These are phyloP conservation scores for Phaseolus coccineus DNA, from an alignment of 331 rosid species.

Conservation along the genomic window DNA sequence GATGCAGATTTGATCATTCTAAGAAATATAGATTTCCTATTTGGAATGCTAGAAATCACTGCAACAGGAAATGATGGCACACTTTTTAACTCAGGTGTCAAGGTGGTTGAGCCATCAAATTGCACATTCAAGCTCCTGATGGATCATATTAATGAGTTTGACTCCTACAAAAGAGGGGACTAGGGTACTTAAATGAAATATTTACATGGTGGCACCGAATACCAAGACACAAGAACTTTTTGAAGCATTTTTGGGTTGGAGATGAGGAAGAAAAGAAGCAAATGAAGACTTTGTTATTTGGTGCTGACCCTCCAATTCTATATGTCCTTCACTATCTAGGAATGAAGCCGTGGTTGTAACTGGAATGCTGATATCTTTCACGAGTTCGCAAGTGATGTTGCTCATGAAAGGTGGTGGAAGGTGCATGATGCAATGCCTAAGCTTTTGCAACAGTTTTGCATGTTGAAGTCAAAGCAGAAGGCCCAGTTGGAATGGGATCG, in stretches of 20 bases:
- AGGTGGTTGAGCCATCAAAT: constrained; percentile 27
- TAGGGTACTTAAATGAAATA: constrained; percentile 22
- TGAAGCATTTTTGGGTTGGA: constrained; percentile 84
- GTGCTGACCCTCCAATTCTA: constrained; percentile 52
- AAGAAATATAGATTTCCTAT: constrained; percentile 29
- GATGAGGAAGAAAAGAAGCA: constrained; percentile 66
- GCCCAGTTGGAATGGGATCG: constrained; percentile 32
- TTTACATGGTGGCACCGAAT: constrained; percentile 28
- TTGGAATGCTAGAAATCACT: constrained; percentile 15
- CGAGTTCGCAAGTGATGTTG: constrained; percentile 26
- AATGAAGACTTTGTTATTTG: constrained; percentile 59
- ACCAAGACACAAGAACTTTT: constrained; percentile 71
- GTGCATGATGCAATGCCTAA: constrained; percentile 25
- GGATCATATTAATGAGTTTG: constrained; percentile 26
- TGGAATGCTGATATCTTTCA: constrained; percentile 12
- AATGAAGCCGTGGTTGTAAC: constrained; percentile 58
- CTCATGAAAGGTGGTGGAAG: constrained; percentile 32
- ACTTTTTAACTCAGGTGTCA: constrained; percentile 17
- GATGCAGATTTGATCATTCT: constrained; percentile 25
- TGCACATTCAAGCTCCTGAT: constrained; percentile 21
- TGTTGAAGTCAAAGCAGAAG: constrained; percentile 24
- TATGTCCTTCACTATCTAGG: constrained; percentile 80
- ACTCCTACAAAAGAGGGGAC: constrained; percentile 25
- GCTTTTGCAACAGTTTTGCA: constrained; percentile 20
- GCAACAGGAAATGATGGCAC: constrained; percentile 22